Percentiles rank a stretch among this genome's conserved stretches.
Evolutionary conservation across 2,329 filamentous ascomycete genomes (phyloP).

Genomic region (Penicillium sp.): DNA sequence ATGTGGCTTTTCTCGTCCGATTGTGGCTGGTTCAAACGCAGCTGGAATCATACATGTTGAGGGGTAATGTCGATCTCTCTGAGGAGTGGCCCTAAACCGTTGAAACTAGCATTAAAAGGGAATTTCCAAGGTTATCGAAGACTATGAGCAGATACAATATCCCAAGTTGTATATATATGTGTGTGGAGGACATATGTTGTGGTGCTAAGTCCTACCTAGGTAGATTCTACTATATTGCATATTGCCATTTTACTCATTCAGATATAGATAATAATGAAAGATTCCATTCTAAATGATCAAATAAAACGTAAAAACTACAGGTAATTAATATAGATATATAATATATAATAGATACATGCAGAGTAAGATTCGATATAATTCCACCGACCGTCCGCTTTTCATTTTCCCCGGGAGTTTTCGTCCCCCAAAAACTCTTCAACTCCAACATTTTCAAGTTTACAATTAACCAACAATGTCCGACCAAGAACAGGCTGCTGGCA

Average conservation of each 20-base stretch:
- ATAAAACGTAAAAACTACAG: neutral
- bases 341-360: neutral
- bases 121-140: neutral
- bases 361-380: neutral
- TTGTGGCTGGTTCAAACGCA: neutral
- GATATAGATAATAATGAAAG: neutral
- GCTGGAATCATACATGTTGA: neutral
- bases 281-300: neutral
- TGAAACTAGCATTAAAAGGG: neutral
- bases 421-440: constrained; percentile 19
- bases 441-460: constrained; percentile 6
- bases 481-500: constrained; percentile 26
- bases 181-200: too few species aligned
- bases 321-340: too few species aligned
- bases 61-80: neutral
- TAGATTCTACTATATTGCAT: neutral
- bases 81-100: neutral
- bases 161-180: neutral
- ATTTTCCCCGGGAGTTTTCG: neutral
- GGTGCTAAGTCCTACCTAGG: neutral
- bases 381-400: neutral
- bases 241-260: too few species aligned
- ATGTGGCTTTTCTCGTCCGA: neutral
- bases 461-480: constrained; percentile 25
- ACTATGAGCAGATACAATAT: neutral